A percentile compares a stretch with the other conserved stretches of the same genome.
Conservation (phyloP, 768 basidiomycete species). For the Rubroboletus satanas region DNA sequence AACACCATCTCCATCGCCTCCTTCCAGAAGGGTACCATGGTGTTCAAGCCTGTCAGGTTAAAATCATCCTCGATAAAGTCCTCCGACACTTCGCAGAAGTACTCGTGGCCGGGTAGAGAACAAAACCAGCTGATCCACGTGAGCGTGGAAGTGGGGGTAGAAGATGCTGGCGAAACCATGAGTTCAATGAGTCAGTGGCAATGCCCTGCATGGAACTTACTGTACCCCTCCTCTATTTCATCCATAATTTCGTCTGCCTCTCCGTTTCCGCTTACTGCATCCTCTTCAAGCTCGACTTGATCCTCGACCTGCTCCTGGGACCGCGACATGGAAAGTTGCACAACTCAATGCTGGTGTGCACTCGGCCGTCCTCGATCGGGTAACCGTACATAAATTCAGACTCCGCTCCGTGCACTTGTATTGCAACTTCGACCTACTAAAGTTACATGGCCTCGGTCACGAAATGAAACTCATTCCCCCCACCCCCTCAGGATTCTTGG, state of each 20-base stretch:
- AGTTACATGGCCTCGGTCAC: not conserved
- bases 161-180: constrained; percentile 56
- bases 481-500: constrained; percentile 5
- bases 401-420: constrained; percentile 24
- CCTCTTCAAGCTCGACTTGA: constrained; percentile 57
- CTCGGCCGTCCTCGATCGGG: constrained; percentile 24
- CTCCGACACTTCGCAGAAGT: constrained; percentile 96
- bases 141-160: constrained; percentile 84
- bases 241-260: constrained; percentile 81
- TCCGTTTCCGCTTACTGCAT: constrained; percentile 51
- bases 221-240: constrained; percentile 64
- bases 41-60: constrained; percentile 94
- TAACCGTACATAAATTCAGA: constrained; percentile 23
- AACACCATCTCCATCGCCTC: constrained; percentile 99
- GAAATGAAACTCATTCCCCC: not conserved
- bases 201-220: constrained; percentile 45
- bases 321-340: constrained; percentile 36
- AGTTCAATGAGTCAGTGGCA: constrained; percentile 12
- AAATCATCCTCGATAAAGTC: constrained; percentile 99
- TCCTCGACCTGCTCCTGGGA: constrained; percentile 40
- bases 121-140: constrained; percentile 98
- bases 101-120: constrained; percentile 91
- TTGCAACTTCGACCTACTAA: not conserved
- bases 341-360: constrained; percentile 23
- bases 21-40: constrained; percentile 98